Conservation (phyloP, 441 rosid genomes). For the Gossypium aridum region DNA sequence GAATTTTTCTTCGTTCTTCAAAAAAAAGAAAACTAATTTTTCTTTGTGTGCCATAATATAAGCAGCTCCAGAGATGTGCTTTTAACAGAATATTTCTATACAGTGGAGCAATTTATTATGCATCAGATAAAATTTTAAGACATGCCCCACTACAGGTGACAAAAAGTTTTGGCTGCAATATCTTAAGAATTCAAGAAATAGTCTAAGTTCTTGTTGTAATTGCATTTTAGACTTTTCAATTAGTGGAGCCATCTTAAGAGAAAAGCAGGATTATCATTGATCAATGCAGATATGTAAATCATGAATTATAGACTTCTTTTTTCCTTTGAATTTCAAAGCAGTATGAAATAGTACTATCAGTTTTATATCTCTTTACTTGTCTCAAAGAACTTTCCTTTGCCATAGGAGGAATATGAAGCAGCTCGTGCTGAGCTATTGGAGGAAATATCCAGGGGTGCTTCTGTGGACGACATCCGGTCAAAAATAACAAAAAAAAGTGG, state of each 20-base stretch:
- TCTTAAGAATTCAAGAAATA: background rate
- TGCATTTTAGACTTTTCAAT: constrained; percentile 1
- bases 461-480: constrained; percentile 63
- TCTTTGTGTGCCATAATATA: background rate
- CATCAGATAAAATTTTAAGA: background rate
- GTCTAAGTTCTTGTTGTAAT: background rate
- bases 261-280: background rate
- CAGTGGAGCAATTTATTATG: background rate
- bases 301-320: background rate
- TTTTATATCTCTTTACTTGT: background rate
- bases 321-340: background rate
- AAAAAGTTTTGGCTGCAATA: background rate
- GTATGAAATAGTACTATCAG: background rate
- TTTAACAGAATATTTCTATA: background rate
- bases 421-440: constrained; percentile 80
- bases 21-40: background rate
- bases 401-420: constrained; percentile 90
- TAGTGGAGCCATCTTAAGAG: background rate
- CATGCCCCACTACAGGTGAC: background rate
- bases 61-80: background rate
- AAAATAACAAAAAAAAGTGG: constrained; percentile 47
- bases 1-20: background rate
- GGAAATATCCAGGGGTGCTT: constrained; percentile 74
- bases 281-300: background rate
- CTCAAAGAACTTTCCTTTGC: constrained; percentile 14